Evolutionary conservation across 2,329 filamentous ascomycete genomes (phyloP).

Genomic region (Nemania bipapillata): DNA sequence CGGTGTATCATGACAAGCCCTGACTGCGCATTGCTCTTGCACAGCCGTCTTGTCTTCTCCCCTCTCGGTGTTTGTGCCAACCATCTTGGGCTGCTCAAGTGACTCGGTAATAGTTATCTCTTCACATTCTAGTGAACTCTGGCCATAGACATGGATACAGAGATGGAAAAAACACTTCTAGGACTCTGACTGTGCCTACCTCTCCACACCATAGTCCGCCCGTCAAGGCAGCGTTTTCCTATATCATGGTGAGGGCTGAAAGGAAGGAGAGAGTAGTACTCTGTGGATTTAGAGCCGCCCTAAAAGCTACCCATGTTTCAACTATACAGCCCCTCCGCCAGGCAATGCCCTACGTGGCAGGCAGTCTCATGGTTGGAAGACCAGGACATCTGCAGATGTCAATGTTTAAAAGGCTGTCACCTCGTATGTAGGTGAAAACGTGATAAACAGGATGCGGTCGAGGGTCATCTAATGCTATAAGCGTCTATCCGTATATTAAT

Average conservation of each 20-base stretch:
- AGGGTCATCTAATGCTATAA: not conserved
- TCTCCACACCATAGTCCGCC: not conserved
- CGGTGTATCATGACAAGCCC: not conserved
- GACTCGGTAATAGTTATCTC: not conserved
- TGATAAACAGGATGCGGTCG: not conserved
- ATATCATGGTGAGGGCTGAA: not conserved
- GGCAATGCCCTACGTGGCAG: constrained; percentile 7
- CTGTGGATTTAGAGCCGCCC: not conserved
- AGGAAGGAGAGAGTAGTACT: not conserved
- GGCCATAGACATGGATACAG: not conserved
- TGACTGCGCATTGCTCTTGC: constrained; percentile 6
- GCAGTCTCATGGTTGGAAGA: constrained; percentile 14
- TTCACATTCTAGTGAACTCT: not conserved
- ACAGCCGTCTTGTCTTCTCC: constrained; percentile 14
- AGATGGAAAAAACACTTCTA: not conserved
- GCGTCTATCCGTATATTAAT: not conserved
- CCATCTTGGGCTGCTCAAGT: constrained; percentile 5
- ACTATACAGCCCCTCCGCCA: constrained; percentile 9
- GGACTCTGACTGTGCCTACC: not conserved
- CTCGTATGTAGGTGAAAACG: not conserved
- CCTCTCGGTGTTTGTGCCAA: not conserved
- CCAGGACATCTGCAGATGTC: not conserved
- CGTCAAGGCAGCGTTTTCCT: not conserved
- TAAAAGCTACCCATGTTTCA: not conserved
- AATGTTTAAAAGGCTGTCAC: not conserved